These are phyloP conservation scores for Clavaria fumosa DNA, from an alignment of 768 basidiomycete species.

Conservation along the genomic window DNA sequence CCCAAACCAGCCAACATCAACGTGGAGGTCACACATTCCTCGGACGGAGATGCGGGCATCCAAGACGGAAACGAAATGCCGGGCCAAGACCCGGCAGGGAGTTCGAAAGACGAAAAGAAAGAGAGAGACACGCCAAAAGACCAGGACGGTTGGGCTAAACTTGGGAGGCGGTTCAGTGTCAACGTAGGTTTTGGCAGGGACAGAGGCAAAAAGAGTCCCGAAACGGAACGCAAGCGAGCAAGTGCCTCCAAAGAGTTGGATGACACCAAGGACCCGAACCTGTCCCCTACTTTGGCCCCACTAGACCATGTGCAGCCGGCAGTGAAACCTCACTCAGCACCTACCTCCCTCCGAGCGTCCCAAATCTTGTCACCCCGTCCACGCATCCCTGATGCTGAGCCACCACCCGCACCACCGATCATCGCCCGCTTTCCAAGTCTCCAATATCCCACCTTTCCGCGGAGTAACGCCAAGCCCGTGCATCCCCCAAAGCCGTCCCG, in stretches of 20 bases:
- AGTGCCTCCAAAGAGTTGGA: too few species aligned
- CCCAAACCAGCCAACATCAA: too few species aligned
- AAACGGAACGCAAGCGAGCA: too few species aligned
- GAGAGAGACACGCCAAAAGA: constrained; percentile 23
- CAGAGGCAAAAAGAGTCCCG: constrained; percentile 22
- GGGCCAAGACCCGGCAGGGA: constrained; percentile 14
- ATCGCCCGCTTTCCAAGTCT: constrained; percentile 2
- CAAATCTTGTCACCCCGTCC: too few species aligned
- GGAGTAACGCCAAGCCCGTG: background rate
- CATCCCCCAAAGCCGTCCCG: constrained; percentile 31
- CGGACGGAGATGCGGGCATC: too few species aligned
- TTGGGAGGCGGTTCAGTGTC: constrained; percentile 48
- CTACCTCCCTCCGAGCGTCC: too few species aligned
- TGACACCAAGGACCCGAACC: too few species aligned
- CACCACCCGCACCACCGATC: too few species aligned
- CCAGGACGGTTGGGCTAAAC: constrained; percentile 43
- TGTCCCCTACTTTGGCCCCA: too few species aligned
- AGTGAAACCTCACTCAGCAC: too few species aligned
- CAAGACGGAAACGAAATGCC: background rate
- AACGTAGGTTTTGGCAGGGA: constrained; percentile 34
- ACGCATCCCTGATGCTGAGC: background rate
- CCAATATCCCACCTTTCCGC: constrained; percentile 1
- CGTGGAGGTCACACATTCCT: too few species aligned
- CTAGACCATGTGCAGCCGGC: too few species aligned
- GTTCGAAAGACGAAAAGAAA: constrained; percentile 19